A percentile compares a stretch with the other conserved stretches of the same genome.
Conservation (phyloP, 768 basidiomycete genomes). For the Piloderma croceum region DNA sequence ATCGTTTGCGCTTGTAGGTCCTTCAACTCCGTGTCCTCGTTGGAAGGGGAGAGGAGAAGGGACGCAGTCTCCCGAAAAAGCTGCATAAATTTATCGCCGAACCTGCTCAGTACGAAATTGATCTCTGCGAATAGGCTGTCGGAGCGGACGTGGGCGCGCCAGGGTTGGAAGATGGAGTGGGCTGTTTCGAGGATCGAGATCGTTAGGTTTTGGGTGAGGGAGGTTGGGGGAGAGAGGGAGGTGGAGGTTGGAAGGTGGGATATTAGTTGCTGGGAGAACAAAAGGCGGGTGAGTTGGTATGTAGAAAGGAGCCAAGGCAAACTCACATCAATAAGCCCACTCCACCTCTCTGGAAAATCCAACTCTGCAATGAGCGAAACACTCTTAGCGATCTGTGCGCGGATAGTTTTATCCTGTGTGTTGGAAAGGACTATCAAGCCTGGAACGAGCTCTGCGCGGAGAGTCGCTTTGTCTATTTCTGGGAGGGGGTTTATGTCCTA, state of each 20-base stretch:
- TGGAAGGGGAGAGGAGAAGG: constrained; percentile 41
- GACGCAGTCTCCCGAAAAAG: constrained; percentile 68
- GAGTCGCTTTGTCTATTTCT: constrained; percentile 62
- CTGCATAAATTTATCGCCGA: constrained; percentile 77
- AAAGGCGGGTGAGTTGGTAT: constrained; percentile 1
- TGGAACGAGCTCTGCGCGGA: constrained; percentile 77
- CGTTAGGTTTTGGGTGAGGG: constrained; percentile 51
- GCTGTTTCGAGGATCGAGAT: constrained; percentile 89
- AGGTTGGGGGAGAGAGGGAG: constrained; percentile 1
- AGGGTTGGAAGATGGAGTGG: constrained; percentile 91
- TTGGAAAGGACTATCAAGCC: constrained; percentile 85
- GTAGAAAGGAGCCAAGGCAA: background rate
- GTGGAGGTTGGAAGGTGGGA: too few species aligned
- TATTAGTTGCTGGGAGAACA: background rate
- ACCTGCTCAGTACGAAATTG: constrained; percentile 81
- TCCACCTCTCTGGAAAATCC: constrained; percentile 90
- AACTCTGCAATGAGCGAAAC: constrained; percentile 86
- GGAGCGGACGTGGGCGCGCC: constrained; percentile 87
- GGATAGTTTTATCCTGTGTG: constrained; percentile 63
- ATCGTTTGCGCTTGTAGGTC: constrained; percentile 64
- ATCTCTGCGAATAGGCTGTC: constrained; percentile 86
- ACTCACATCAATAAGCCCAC: constrained; percentile 84
- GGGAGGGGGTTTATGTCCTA: constrained; percentile 71
- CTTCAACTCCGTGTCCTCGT: constrained; percentile 35
- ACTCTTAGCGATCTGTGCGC: constrained; percentile 88